A percentile compares a stretch with the other conserved stretches of the same genome.
These are phyloP conservation scores for Podospora didyma DNA, from an alignment of 495 filamentous ascomycete genomes.

Conservation along the genomic window DNA sequence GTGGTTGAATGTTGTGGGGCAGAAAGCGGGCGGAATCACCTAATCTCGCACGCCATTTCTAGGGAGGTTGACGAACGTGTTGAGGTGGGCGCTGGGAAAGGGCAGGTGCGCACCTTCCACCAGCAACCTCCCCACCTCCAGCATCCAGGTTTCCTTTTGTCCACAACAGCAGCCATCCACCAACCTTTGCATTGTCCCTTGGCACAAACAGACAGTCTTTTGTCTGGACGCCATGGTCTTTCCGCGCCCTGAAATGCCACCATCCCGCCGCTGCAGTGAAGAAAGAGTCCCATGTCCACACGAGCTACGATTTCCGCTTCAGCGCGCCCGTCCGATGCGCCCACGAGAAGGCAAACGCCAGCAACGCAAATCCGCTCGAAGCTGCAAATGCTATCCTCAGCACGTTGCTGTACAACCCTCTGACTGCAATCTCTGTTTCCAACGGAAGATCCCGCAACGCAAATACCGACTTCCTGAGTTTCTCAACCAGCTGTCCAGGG, in stretches of 20 bases:
- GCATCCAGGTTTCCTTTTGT: background rate
- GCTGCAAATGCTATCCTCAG: constrained; percentile 46
- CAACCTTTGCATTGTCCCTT: too few relatives aligned
- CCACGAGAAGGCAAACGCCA: constrained; percentile 28
- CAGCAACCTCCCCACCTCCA: background rate
- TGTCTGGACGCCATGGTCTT: too few relatives aligned
- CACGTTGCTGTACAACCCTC: constrained; percentile 48
- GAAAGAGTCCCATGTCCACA: too few relatives aligned
- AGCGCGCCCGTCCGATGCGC: constrained; percentile 24
- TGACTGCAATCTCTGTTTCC: constrained; percentile 44
- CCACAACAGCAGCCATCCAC: background rate
- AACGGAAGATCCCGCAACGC: constrained; percentile 44
- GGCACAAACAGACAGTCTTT: too few relatives aligned
- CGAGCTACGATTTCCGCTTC: constrained; percentile 17
- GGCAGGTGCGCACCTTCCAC: background rate
- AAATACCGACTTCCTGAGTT: constrained; percentile 52
- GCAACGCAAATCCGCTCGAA: constrained; percentile 40
- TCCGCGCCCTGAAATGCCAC: too few relatives aligned
- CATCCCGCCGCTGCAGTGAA: too few relatives aligned
- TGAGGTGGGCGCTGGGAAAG: background rate
- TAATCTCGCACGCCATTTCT: constrained; percentile 16
- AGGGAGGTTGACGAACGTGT: constrained; percentile 10
- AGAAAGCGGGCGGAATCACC: background rate
- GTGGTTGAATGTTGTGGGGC: background rate
- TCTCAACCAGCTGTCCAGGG: constrained; percentile 40